Evolutionary conservation across 768 basidiomycete genomes (phyloP).

Genomic region (Boletellus ananas): DNA sequence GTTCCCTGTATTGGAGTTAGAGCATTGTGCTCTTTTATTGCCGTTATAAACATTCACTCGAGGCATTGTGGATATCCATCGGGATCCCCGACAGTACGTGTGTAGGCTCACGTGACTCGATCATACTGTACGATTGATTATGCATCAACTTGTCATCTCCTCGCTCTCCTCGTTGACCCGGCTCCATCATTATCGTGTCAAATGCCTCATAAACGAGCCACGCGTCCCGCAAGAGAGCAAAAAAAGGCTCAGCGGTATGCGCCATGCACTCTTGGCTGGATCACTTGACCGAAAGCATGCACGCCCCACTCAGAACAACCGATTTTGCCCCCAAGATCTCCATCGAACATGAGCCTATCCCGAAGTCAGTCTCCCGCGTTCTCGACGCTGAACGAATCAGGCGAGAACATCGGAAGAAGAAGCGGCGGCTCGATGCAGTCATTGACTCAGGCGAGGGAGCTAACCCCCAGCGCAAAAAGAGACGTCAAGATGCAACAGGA

Average conservation of each 20-base stretch:
- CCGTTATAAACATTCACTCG: not conserved
- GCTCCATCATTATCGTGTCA: constrained; percentile 24
- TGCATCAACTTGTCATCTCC: constrained; percentile 2
- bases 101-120: constrained; percentile 16
- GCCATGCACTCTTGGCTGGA: not conserved
- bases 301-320: constrained; percentile 36
- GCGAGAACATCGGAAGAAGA: constrained; percentile 50
- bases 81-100: not conserved
- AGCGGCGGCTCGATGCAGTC: constrained; percentile 33
- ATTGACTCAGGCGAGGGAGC: constrained; percentile 23
- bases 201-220: constrained; percentile 70
- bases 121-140: not conserved
- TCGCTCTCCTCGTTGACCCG: constrained; percentile 1
- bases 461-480: constrained; percentile 27
- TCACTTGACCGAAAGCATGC: not conserved
- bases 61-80: not conserved
- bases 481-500: constrained; percentile 21
- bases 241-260: constrained; percentile 42
- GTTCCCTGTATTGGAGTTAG: constrained; percentile 42
- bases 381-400: constrained; percentile 60
- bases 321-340: constrained; percentile 48
- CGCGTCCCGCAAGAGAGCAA: constrained; percentile 46
- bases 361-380: constrained; percentile 64
- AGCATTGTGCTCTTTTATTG: constrained; percentile 1
- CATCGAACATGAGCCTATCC: constrained; percentile 55